Conservation (phyloP, 257 asterid genomes). For the Catharanthus roseus region DNA sequence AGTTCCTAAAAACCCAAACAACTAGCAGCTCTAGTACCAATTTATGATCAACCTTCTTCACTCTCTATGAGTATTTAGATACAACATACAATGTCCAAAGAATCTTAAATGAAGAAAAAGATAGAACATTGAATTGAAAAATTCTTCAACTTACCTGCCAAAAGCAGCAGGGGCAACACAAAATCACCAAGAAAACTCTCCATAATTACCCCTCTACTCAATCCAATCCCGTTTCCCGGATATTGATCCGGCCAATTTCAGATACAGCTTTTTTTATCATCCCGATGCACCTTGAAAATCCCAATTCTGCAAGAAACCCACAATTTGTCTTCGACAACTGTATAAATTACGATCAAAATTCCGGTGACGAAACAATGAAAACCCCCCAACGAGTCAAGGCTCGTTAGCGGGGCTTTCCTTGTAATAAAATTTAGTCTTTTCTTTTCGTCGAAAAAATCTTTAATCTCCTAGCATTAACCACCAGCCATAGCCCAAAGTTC, state of each 20-base stretch:
- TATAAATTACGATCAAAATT: background rate
- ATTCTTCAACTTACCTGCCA: slow-evolving; percentile 40
- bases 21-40: background rate
- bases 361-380: background rate
- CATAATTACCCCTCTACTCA: slow-evolving; percentile 40
- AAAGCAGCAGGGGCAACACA: slow-evolving; percentile 69
- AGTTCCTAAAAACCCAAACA: background rate
- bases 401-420: slow-evolving; percentile 11
- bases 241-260: slow-evolving; percentile 2
- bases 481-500: background rate
- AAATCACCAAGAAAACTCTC: slow-evolving; percentile 55
- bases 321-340: background rate
- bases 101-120: background rate
- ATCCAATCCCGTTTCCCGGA: slow-evolving; percentile 29
- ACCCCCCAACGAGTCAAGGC: slow-evolving; percentile 12
- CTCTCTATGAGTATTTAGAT: background rate
- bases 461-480: background rate
- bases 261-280: slow-evolving; percentile 1
- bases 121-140: slow-evolving; percentile 1
- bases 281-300: slow-evolving; percentile 9
- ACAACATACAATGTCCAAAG: background rate
- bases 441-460: background rate
- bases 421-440: background rate
- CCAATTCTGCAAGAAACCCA: slow-evolving; percentile 14
- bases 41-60: background rate